These are phyloP conservation scores for Peribolospora kevripleyi DNA, from an alignment of 768 basidiomycete genomes.

Conservation along the genomic window DNA sequence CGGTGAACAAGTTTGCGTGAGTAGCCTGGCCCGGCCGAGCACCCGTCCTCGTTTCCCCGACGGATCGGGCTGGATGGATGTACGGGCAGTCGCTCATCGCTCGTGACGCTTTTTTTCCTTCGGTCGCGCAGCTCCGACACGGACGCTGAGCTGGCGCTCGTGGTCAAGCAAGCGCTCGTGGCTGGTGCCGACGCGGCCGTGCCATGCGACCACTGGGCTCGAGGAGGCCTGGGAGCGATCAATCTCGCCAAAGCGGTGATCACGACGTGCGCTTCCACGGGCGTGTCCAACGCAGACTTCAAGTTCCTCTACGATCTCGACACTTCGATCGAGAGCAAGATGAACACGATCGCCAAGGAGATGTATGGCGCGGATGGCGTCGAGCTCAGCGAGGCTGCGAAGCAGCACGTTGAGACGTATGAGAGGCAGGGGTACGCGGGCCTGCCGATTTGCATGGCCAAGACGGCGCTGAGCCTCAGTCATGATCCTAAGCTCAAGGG, in stretches of 20 bases:
- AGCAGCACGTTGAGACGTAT: constrained; percentile 68
- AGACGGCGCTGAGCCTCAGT: constrained; percentile 10
- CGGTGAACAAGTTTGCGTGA: constrained; percentile 81
- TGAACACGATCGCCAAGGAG: constrained; percentile 30
- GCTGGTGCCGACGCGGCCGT: constrained; percentile 87
- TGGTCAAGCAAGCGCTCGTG: constrained; percentile 50
- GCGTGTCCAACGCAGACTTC: constrained; percentile 28
- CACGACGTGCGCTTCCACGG: constrained; percentile 39
- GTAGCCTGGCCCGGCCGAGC: constrained; percentile 17
- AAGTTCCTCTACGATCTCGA: constrained; percentile 78
- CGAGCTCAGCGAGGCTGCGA: constrained; percentile 57
- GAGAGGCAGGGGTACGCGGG: constrained; percentile 62
- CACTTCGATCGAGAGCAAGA: constrained; percentile 42
- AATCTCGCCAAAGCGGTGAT: constrained; percentile 83
- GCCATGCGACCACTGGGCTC: constrained; percentile 91
- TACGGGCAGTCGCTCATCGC: background rate
- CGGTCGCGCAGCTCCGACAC: constrained; percentile 48
- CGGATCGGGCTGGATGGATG: background rate
- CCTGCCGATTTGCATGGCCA: constrained; percentile 27
- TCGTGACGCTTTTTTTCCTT: background rate
- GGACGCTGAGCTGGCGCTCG: constrained; percentile 59
- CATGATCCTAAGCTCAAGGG: constrained; percentile 54
- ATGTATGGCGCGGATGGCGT: constrained; percentile 89
- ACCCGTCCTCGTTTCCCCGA: background rate
- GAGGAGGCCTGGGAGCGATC: constrained; percentile 74